Evolutionary conservation across 192 early-diverging fungal genomes (phyloP).

Genomic region (Allomyces macrogynus): DNA sequence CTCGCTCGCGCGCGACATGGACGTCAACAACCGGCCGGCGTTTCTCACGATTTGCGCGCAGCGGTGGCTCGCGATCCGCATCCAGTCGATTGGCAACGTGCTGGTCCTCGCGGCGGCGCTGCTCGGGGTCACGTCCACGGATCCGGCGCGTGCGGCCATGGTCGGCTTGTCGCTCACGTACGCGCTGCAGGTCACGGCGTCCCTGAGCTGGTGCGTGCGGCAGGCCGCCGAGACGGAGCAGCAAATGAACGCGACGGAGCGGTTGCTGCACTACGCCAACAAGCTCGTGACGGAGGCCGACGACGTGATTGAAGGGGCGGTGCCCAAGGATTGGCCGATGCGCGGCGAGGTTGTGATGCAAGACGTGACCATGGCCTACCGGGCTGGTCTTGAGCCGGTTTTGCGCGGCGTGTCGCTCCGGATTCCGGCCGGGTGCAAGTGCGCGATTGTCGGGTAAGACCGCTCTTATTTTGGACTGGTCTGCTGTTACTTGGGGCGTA

Average conservation of each 20-base stretch:
- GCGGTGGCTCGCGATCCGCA: slow-evolving; percentile 54
- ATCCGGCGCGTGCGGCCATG: slow-evolving; percentile 31
- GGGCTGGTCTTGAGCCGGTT: background rate
- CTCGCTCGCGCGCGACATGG: slow-evolving; percentile 16
- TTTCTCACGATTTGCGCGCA: slow-evolving; percentile 50
- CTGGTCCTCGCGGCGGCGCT: slow-evolving; percentile 56
- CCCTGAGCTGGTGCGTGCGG: slow-evolving; percentile 50
- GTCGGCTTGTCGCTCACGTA: slow-evolving; percentile 69
- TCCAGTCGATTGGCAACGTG: slow-evolving; percentile 54
- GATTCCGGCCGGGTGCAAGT: background rate
- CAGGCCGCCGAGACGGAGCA: slow-evolving; percentile 54
- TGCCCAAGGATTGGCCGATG: background rate
- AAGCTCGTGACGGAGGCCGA: background rate
- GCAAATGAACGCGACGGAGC: slow-evolving; percentile 40
- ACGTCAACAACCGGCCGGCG: slow-evolving; percentile 58
- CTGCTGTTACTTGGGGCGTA: too few species aligned
- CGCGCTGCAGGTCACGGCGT: slow-evolving; percentile 53
- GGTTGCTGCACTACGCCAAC: slow-evolving; percentile 23
- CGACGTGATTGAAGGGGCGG: too few species aligned
- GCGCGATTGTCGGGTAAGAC: background rate
- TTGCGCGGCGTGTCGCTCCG: background rate
- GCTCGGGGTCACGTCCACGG: slow-evolving; percentile 44
- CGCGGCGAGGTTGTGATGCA: background rate
- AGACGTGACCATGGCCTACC: background rate
- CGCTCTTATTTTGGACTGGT: too few species aligned